Conservation (phyloP, 352 stramenopile species). For the Phytopythium mirpurense region DNA sequence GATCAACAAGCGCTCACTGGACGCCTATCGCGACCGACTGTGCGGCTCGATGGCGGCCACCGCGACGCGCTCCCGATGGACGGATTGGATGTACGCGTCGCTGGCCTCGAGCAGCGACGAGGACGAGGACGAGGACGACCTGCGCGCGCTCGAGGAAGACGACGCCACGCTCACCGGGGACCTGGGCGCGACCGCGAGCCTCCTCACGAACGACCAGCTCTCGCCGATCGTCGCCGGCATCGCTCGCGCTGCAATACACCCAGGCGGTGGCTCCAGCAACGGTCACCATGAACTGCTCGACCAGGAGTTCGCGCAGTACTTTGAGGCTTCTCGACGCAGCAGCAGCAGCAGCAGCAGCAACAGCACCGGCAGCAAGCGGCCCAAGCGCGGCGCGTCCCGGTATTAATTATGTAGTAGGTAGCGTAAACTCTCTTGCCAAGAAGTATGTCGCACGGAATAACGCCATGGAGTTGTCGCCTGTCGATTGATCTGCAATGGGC, state of each 20-base stretch:
- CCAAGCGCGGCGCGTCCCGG: not conserved
- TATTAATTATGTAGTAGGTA: no score
- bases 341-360: slow-evolving; percentile 13
- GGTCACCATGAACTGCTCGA: slow-evolving; percentile 20
- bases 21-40: slow-evolving; percentile 67
- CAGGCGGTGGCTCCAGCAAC: not conserved
- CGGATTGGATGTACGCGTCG: slow-evolving; percentile 48
- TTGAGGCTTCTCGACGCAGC: slow-evolving; percentile 13
- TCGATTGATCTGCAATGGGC: no score
- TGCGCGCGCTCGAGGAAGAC: not conserved
- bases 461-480: no score
- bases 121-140: slow-evolving; percentile 15
- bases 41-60: slow-evolving; percentile 16
- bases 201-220: slow-evolving; percentile 8
- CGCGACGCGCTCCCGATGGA: not conserved
- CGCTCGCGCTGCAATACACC: no score
- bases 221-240: not conserved
- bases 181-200: slow-evolving; percentile 21
- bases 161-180: slow-evolving; percentile 38
- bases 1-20: slow-evolving; percentile 66
- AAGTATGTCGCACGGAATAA: no score
- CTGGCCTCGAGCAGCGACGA: slow-evolving; percentile 64
- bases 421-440: no score
- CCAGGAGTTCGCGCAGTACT: slow-evolving; percentile 37
- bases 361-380: slow-evolving; percentile 14